Evolutionary conservation across 257 asterid species (phyloP), one percentile per base, ranked within the genome.

Genomic region (Solanum gandarillasii): DNA sequence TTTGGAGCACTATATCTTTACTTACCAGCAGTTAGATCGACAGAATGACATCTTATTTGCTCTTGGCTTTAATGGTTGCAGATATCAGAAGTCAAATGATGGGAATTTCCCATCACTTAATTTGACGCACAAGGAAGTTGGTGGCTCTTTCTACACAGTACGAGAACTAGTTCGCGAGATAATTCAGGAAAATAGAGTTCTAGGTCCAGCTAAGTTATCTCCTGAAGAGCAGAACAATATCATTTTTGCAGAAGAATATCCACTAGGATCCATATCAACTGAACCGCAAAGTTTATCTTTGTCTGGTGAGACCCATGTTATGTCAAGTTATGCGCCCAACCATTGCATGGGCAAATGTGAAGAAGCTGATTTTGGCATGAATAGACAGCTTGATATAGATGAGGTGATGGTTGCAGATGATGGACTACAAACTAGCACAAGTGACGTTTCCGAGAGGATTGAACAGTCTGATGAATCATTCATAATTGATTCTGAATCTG

Each of bases 51-150:
- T 72, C 74, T 87, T 41, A 36, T 43, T 11, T 71, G 46, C 36
- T 27, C 34, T 38, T 70, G 60, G 36, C 20, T 10, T 34, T 39
- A 87, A 62, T 89, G 82, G 75, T 86, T 89, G 87, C 98, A 96
- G 99, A 89, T 94, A 93, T 90, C 98, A 95, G 92, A 91, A 75
- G 52, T 90, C 93, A 34, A 94, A 95, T 83, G 60, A 90, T 67
- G 98, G 98, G 29, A 93, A 86, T 88, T 96, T 96, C 29, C 99
- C 99, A 3, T 95, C 97, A 23, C 94, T 96, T 90, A 96, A 92
- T 91, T 94, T 96, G 88, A 89, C 99, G 62, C 99, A 96, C 92
- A 95, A 94, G 88, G 98, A 96, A 93, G 99, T 96, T 87, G 99
- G 98, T 79, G 98, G 99, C 86, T 96, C 99, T 41, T 96, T 94